Base-by-base conservation (phyloP, 495 filamentous ascomycete species). In the Talaromyces liani region DNA sequence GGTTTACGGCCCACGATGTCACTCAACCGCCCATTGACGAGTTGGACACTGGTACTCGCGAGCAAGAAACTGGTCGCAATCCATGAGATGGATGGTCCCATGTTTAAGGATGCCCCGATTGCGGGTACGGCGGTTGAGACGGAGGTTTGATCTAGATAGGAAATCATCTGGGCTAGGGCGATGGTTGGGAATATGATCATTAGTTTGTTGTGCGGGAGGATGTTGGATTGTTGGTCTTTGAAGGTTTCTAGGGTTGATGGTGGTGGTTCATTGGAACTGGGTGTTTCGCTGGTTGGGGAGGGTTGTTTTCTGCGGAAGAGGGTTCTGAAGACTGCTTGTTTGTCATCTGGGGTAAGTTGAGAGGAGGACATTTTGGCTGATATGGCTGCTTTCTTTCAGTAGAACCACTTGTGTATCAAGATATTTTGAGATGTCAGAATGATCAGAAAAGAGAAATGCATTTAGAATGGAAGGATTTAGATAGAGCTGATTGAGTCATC, bases 1-100 rank as follows among this genome's bases (percentile, higher is more conserved):
- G 65, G 60, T 60, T 71, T 74, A 1, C 75, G 68, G 7, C 75
- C 75, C 56, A 77, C 72, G 14, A 77, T 77, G 53, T 76, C 73
- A 27, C 61, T 65, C n/a, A 76, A 61, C 1, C 74, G 64, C 1
- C 74, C 74, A 59, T 76, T 70, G 27, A 75, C 61, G 2, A 76
- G 61, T 60, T 75, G 72, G 10, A 78, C 63, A 12, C 61, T 65
- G 12, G 75, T 78, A 12, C 62, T 72, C 3, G 74, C 65, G 16
- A 68, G 65, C 34, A 76, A 47, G 54, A 70, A 78, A 22, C 62
- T 67, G 9, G 68, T 60, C n/a, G 66, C 70, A 16, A 71, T 66
- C 74, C 73, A 78, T n/a, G 69, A 68, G 18, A 73, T 75, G 6
- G 72, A 66, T 3, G 64, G 34, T 6, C 68, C 70, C 3, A 65